Percentiles rank a stretch among this genome's conserved stretches.
Conservation (phyloP, 371 early-diverging fungal genomes). For the Dichotomocladium elegans region DNA sequence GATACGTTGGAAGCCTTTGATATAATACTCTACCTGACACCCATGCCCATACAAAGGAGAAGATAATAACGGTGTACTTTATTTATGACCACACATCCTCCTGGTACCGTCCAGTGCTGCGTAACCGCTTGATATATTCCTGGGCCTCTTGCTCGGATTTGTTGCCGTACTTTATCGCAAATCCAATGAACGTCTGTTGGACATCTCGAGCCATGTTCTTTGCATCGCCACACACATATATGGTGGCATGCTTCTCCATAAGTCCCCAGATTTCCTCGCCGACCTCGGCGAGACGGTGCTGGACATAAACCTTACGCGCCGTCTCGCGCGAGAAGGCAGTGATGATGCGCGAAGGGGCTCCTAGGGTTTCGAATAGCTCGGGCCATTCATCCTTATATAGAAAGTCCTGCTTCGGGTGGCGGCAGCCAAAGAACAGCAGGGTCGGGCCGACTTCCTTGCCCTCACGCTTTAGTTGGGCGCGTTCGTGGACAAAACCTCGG, state of each 20-base stretch:
- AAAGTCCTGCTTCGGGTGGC: constrained; percentile 78
- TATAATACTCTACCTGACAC: too few relatives aligned
- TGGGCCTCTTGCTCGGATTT: constrained; percentile 65
- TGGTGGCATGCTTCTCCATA: constrained; percentile 64
- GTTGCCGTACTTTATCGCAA: constrained; percentile 69
- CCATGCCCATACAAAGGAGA: too few relatives aligned
- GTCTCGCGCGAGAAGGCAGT: constrained; percentile 90
- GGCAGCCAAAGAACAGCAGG: constrained; percentile 91
- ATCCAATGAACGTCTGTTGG: constrained; percentile 30
- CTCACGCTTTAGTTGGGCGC: constrained; percentile 58
- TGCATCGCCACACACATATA: constrained; percentile 96
- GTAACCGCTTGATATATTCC: constrained; percentile 79
- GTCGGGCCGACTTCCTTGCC: constrained; percentile 75
- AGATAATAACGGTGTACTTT: too few relatives aligned
- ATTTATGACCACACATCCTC: constrained; percentile 97
- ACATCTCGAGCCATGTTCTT: constrained; percentile 96
- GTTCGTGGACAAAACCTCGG: constrained; percentile 92
- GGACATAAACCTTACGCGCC: constrained; percentile 84
- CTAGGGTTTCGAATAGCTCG: constrained; percentile 53
- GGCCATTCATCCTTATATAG: constrained; percentile 87
- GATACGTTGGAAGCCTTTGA: too few relatives aligned
- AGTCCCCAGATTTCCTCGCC: constrained; percentile 66
- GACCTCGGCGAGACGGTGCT: constrained; percentile 69
- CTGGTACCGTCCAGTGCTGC: constrained; percentile 79
- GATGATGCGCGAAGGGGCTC: constrained; percentile 58